Conservation (phyloP, 176 grass and related monocot species). For the sorghum (Sorghum bicolor) region DNA sequence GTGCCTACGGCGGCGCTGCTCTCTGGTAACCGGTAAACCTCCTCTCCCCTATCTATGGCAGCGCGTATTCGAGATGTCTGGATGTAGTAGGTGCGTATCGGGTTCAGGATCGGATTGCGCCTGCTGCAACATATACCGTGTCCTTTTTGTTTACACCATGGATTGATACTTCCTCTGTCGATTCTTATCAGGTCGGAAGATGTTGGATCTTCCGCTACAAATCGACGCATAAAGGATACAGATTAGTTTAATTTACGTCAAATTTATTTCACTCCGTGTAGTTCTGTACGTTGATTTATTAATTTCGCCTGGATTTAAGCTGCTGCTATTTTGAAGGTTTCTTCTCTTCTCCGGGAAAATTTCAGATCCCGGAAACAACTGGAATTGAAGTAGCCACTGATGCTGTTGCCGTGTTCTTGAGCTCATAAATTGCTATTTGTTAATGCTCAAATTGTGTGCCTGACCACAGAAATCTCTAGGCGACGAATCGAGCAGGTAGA, state of each 20-base stretch:
- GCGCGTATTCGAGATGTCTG: not conserved
- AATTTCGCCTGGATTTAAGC: not conserved
- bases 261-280: not conserved
- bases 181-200: slow-evolving; percentile 45
- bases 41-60: not conserved
- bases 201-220: slow-evolving; percentile 35
- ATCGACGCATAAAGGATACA: slow-evolving; percentile 20
- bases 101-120: not conserved
- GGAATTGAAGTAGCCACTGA: slow-evolving; percentile 4
- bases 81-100: not conserved
- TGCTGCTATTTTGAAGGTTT: slow-evolving; percentile 50
- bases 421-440: not conserved
- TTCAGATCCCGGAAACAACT: not conserved
- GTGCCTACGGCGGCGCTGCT: slow-evolving; percentile 27
- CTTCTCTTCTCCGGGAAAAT: not conserved
- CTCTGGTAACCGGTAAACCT: slow-evolving; percentile 47
- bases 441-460: not conserved
- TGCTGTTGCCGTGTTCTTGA: not conserved
- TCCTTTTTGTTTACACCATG: not conserved
- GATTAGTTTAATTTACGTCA: not conserved
- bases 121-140: not conserved
- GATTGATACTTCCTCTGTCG: slow-evolving; percentile 34
- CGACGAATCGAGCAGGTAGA: not conserved
- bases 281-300: not conserved
- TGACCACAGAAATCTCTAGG: slow-evolving; percentile 22